phyloP scores from a whole-genome alignment of 352 stramenopile species.

The Pythium dissimile region DNA sequence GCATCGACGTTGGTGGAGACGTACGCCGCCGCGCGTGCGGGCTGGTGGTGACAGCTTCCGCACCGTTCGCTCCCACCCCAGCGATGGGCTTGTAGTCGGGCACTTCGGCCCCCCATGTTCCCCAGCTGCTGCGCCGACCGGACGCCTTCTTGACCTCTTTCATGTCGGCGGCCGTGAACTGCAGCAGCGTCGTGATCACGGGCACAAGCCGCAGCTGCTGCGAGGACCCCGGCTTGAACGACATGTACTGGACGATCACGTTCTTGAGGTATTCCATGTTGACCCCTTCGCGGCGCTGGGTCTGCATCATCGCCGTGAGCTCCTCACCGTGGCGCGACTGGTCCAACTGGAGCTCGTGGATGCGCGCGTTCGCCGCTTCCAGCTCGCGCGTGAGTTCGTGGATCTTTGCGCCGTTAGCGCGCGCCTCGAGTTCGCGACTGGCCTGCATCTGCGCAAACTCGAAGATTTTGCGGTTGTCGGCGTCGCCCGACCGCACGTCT shows the following conservation, averaged over 20 bases:
- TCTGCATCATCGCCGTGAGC: constrained; percentile 72
- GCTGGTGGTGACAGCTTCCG: not conserved
- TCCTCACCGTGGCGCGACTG: constrained; percentile 64
- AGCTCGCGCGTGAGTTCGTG: constrained; percentile 46
- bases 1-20: constrained; percentile 8
- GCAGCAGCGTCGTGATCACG: constrained; percentile 81
- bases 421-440: constrained; percentile 66
- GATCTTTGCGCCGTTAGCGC: constrained; percentile 51
- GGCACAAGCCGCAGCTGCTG: constrained; percentile 74
- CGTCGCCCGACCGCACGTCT: constrained; percentile 78
- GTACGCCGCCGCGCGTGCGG: constrained; percentile 13
- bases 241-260: constrained; percentile 90
- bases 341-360: constrained; percentile 55
- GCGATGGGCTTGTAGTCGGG: constrained; percentile 73
- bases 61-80: constrained; percentile 20
- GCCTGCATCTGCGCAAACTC: constrained; percentile 84
- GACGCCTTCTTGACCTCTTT: constrained; percentile 67
- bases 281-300: constrained; percentile 77
- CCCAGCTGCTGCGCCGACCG: constrained; percentile 67
- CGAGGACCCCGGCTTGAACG: constrained; percentile 76
- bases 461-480: constrained; percentile 86
- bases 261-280: constrained; percentile 93
- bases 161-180: constrained; percentile 76
- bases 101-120: constrained; percentile 48
- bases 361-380: constrained; percentile 36